A percentile compares a stretch with the other conserved stretches of the same genome.
These are phyloP conservation scores for Magnaporthiopsis incrustans DNA, from an alignment of 2,329 filamentous ascomycete species.

Conservation along the genomic window DNA sequence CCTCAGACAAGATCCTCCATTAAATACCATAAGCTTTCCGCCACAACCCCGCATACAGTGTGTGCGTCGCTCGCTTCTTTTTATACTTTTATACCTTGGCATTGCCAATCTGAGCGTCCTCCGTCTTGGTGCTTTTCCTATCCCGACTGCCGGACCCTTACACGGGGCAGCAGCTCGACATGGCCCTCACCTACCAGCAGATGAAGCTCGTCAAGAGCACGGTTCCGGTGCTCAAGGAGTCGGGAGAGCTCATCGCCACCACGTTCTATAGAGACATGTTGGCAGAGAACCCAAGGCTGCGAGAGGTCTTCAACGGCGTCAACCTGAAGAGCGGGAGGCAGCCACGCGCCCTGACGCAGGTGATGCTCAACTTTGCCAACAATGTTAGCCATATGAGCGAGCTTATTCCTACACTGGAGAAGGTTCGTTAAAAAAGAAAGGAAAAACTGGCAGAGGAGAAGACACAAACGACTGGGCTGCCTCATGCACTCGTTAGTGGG, in stretches of 20 bases:
- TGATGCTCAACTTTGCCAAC: constrained; percentile 62
- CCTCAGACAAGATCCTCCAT: not conserved
- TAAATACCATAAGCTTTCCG: not conserved
- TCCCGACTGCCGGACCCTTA: not conserved
- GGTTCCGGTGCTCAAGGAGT: constrained; percentile 57
- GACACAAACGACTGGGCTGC: not conserved
- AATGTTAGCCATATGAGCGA: constrained; percentile 59
- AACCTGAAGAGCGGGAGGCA: constrained; percentile 58
- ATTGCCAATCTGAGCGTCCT: not conserved
- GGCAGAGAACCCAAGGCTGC: constrained; percentile 54
- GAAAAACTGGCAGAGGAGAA: not conserved
- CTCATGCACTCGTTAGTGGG: too few relatives aligned
- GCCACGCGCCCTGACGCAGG: constrained; percentile 50
- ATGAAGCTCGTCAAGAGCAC: constrained; percentile 60
- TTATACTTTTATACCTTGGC: not conserved
- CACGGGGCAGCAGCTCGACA: constrained; percentile 9
- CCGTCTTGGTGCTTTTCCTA: not conserved
- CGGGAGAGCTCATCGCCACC: constrained; percentile 61
- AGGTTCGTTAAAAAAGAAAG: not conserved
- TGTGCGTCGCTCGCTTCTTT: too few relatives aligned
- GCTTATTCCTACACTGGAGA: constrained; percentile 42
- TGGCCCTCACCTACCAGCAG: constrained; percentile 44
- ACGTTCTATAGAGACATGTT: constrained; percentile 67
- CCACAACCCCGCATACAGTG: not conserved
- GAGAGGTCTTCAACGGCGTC: constrained; percentile 62